Base-by-base conservation (phyloP, 345 rosid genomes). In the Anacardium occidentale region DNA sequence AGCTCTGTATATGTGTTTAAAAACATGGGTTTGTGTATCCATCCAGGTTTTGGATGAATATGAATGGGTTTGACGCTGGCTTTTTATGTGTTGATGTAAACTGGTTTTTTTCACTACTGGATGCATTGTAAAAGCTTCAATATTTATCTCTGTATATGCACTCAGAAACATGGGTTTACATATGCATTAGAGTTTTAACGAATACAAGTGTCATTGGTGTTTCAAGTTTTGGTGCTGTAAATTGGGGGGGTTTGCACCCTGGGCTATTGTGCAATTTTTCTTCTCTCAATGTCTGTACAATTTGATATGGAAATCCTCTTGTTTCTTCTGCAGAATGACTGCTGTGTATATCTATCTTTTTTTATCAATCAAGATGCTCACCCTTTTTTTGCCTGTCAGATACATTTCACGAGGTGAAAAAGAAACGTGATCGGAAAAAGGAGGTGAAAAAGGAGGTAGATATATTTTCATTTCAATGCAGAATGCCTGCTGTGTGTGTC, bases 371-470 rank as follows among this genome's bases (percentile, higher is more conserved):
- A 21, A 62, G 5, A 21, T 54, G 48, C 34, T 68, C 24, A 29
- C 42, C 37, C 9, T 26, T 66, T 55, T 51, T 71, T 22, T 68
- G 48, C 47, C 10, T 77, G 73, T 80, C 85, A 94, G 98, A 94
- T 87, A 91, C 98, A 25, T 94, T 91, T 83, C 98, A 91, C 50
- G 93, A 91, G 79, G 98, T 94, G 75, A 88, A 77, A 80, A 90
- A 87, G 70, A 91, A 84, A 70, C 85, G 77, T 26, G 89, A 89
- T 64, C 67, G 83, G 77, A 90, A 71, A 79, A 91, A 86, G 60
- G 91, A 91, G 96, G 97, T 87, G 77, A 90, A 71, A 79, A 91
- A 86, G 60, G 91, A 91, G 96, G 97, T 87, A 79, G 80, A 55
- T 21, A 60, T 72, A 18, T 65, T 69, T 22, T 65, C 53, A 42